Base-by-base conservation (phyloP, 768 basidiomycete genomes). In the Trametes coccinea region DNA sequence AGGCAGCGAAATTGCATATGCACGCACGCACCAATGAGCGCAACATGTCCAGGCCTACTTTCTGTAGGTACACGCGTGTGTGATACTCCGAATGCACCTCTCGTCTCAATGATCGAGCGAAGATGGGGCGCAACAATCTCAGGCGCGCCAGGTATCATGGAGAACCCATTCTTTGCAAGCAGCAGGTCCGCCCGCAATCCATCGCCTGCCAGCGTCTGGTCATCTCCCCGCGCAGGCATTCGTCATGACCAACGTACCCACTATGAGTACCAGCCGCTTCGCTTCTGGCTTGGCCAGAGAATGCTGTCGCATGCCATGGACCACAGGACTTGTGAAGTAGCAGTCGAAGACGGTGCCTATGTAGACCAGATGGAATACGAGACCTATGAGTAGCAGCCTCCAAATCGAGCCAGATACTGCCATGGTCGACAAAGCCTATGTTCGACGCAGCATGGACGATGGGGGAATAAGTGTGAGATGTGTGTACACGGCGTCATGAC, bases 21-120 rank as follows among this genome's bases (percentile, higher is more conserved):
- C 22, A 8, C 10, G 11, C 41, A 66, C 75, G 11, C 63, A 85
- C 89, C 93, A 62, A 94, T 93, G 55, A 95, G 83, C 22, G 93
- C 92, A 29, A 95, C 92, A 71, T 94, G 93, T 8, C 93, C 93
- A 1, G 93, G 92, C 27, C 93, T 76, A 71, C 89, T 92, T 68
- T 95, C 93, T 5, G 93, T 95, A 22, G 93, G 93, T 3, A 94
- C 92, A 31, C 85, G 81, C 1, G 92, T 94, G 72, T 94, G 92
- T 5, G 89, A 92, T 22, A 95, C 80, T 5, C 93, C 93, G 73
- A 88, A 93, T 5, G 88, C 88, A 14, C 93, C 92, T 55, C 87
- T 77, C 5, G 74, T 75, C 63, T 88, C 82, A 8, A 80, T 79
- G 54, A 93, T 86, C 11, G 84, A 83, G 51, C 89, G 82, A 27